Conservation (phyloP, 805 yeast species). For the Priceomyces fermenticarens region DNA sequence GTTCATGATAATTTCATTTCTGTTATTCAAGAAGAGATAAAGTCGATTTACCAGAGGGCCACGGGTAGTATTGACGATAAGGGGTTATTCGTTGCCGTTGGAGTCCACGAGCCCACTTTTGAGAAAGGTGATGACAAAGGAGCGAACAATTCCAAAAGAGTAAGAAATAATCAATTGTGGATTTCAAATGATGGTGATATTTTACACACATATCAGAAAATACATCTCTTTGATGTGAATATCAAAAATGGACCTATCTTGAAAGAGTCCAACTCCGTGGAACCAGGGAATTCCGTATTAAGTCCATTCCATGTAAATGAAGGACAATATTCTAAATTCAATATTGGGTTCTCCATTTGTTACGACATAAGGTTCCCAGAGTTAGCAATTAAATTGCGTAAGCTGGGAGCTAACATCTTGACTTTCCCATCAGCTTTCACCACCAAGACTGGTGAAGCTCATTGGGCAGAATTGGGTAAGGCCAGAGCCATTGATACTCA, state of each 20-base stretch:
- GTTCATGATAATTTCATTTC: conserved; percentile 37
- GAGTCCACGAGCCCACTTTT: conserved; percentile 76
- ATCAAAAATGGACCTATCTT: conserved; percentile 78
- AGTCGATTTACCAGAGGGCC: conserved; percentile 20
- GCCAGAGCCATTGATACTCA: conserved; percentile 91
- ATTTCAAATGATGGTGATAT: conserved; percentile 63
- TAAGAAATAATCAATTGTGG: conserved; percentile 73
- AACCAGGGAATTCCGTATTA: conserved; percentile 62
- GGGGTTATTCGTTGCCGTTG: conserved; percentile 69
- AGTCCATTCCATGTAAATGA: conserved; percentile 53
- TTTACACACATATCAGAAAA: conserved; percentile 69
- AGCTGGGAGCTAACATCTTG: conserved; percentile 70
- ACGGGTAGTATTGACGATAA: conserved; percentile 24
- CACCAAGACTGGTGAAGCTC: conserved; percentile 84
- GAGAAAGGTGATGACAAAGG: background rate
- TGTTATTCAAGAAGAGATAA: conserved; percentile 47
- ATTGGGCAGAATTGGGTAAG: conserved; percentile 77
- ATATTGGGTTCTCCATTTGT: conserved; percentile 72
- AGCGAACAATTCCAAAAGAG: conserved; percentile 19
- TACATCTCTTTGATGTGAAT: conserved; percentile 88
- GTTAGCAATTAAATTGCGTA: conserved; percentile 59
- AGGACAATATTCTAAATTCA: conserved; percentile 16
- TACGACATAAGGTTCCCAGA: conserved; percentile 90
- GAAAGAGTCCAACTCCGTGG: conserved; percentile 75
- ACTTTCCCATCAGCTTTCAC: conserved; percentile 94